A percentile compares a stretch with the other conserved stretches of the same genome.
Evolutionary conservation across 768 basidiomycete species (phyloP).

Genomic region (Amanita inopinata): DNA sequence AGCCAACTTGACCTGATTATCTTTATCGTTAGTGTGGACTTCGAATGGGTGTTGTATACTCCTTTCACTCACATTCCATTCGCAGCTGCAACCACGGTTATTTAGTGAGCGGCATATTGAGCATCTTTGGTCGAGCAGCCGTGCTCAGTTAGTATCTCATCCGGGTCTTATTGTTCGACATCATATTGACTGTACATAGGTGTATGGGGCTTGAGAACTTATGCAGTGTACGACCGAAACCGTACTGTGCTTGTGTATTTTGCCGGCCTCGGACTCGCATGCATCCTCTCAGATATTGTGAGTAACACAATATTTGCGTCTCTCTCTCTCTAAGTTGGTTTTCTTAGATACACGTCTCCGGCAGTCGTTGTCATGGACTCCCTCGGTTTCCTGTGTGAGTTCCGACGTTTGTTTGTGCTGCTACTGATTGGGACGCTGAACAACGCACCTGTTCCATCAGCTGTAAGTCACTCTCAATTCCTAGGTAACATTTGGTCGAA

Average conservation of each 20-base stretch:
- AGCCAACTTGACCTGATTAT: too few relatives aligned
- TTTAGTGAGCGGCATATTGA: slow-evolving; percentile 19
- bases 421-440: too few relatives aligned
- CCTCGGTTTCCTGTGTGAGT: background rate
- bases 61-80: too few relatives aligned
- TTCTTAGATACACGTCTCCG: background rate
- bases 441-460: too few relatives aligned
- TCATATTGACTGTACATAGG: slow-evolving; percentile 3
- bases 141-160: slow-evolving; percentile 17
- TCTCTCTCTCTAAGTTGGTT: slow-evolving; percentile 3
- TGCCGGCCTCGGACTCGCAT: slow-evolving; percentile 14
- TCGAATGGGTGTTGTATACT: background rate
- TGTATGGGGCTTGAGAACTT: slow-evolving; percentile 13
- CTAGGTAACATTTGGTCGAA: too few relatives aligned
- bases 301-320: background rate
- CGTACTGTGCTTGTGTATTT: slow-evolving; percentile 14
- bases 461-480: too few relatives aligned
- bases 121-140: slow-evolving; percentile 20
- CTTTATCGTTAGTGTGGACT: background rate
- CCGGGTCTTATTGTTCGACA: background rate
- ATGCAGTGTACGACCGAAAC: slow-evolving; percentile 15
- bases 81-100: slow-evolving; percentile 22
- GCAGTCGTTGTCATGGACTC: background rate
- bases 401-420: too few relatives aligned
- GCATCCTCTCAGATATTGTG: slow-evolving; percentile 18